Percentiles rank a stretch among this genome's conserved stretches.
Evolutionary conservation across 768 basidiomycete genomes (phyloP).

Genomic region (Ephemerocybe angulata): DNA sequence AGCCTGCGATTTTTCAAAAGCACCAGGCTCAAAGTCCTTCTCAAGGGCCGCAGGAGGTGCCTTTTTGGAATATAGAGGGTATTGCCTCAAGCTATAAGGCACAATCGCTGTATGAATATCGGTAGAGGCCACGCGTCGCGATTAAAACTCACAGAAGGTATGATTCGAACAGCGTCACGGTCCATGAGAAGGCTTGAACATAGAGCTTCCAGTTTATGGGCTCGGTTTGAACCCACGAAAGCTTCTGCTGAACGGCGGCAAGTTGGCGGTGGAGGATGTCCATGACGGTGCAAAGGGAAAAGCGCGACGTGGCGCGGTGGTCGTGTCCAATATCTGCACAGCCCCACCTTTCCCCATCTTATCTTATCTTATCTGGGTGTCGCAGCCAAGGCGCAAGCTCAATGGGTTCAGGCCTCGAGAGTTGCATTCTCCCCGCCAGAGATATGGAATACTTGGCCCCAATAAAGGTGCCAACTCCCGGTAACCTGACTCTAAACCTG

Average conservation of each 20-base stretch:
- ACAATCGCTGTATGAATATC: background rate
- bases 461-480: too few relatives aligned
- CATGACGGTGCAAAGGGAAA: conserved; percentile 36
- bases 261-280: conserved; percentile 61
- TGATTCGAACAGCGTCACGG: conserved; percentile 78
- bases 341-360: background rate
- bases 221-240: conserved; percentile 71
- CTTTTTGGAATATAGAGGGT: conserved; percentile 75
- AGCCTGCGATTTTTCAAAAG: conserved; percentile 84
- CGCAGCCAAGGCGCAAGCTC: too few relatives aligned
- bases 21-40: conserved; percentile 60
- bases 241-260: conserved; percentile 49
- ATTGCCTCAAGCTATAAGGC: conserved; percentile 65
- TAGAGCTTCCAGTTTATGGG: conserved; percentile 78
- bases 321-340: conserved; percentile 4
- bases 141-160: conserved; percentile 69
- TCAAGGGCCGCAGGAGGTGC: conserved; percentile 70
- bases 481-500: too few relatives aligned
- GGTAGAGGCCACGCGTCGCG: conserved; percentile 4
- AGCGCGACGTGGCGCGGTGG: conserved; percentile 5
- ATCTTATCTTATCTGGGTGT: too few relatives aligned
- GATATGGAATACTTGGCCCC: too few relatives aligned
- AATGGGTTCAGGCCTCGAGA: too few relatives aligned
- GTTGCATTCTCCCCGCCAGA: too few relatives aligned
- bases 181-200: conserved; percentile 76